phyloP scores from a whole-genome alignment of 108 stramenopile species.

The Parietichytrium sp. region DNA sequence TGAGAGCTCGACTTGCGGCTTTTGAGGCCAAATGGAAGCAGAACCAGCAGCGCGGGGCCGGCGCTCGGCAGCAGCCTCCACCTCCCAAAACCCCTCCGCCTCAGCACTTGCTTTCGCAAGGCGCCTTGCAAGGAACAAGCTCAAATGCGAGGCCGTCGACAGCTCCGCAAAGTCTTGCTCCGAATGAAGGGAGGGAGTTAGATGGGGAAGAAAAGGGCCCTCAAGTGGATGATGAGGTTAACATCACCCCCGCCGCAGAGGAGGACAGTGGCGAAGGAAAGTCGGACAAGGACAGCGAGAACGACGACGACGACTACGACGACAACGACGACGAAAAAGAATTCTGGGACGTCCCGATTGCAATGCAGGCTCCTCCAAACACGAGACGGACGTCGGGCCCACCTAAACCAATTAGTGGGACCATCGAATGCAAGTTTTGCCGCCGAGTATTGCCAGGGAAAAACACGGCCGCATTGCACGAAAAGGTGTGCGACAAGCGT shows the following conservation, averaged over 20 bases:
- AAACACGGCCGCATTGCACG: conserved; percentile 25
- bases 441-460: conserved; percentile 5
- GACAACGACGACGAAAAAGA: not conserved
- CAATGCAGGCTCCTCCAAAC: not conserved
- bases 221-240: not conserved
- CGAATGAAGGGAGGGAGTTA: not conserved
- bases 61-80: not conserved
- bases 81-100: conserved; percentile 30
- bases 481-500: conserved; percentile 26
- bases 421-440: conserved; percentile 17
- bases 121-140: too few relatives aligned
- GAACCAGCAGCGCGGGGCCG: not conserved
- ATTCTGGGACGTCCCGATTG: not conserved
- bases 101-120: not conserved
- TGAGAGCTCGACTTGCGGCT: not conserved
- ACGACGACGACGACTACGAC: not conserved
- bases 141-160: too few relatives aligned
- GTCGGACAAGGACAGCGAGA: not conserved
- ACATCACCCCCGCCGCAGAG: not conserved
- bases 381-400: not conserved
- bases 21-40: conserved; percentile 33
- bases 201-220: not conserved
- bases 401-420: conserved; percentile 7
- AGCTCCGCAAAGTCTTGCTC: too few relatives aligned
- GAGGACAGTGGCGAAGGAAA: not conserved